These are phyloP conservation scores for Psophocarpus tetragonolobus DNA, from an alignment of 306 rosid species.

Conservation along the genomic window DNA sequence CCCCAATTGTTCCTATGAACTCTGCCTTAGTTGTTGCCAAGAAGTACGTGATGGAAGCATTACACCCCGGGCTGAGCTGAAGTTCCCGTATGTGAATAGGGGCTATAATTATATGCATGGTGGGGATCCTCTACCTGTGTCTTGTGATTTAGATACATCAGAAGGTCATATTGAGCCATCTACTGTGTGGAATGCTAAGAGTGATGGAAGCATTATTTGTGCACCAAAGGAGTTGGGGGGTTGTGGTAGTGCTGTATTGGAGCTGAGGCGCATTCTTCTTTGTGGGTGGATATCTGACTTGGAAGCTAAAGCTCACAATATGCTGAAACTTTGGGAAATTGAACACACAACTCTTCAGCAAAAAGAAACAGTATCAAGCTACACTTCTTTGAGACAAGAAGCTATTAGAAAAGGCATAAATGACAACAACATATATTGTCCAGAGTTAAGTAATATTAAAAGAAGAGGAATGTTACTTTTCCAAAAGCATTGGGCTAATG, in stretches of 20 bases:
- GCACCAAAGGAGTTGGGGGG: constrained; percentile 70
- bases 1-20: constrained; percentile 66
- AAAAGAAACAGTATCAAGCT: constrained; percentile 32
- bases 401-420: constrained; percentile 50
- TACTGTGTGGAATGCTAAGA: constrained; percentile 50
- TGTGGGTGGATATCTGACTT: constrained; percentile 58
- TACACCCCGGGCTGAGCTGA: constrained; percentile 47
- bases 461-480: constrained; percentile 47
- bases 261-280: constrained; percentile 67
- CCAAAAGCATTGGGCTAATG: constrained; percentile 65
- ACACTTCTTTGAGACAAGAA: constrained; percentile 43
- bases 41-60: constrained; percentile 66
- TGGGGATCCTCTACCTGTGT: constrained; percentile 54
- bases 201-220: constrained; percentile 60
- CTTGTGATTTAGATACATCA: constrained; percentile 34
- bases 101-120: constrained; percentile 84
- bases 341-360: constrained; percentile 31
- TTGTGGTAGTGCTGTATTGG: constrained; percentile 57
- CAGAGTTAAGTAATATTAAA: not conserved
- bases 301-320: constrained; percentile 50
- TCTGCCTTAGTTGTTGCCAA: constrained; percentile 72
- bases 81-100: constrained; percentile 60
- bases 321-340: constrained; percentile 29
- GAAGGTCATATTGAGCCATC: constrained; percentile 37
- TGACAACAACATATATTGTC: constrained; percentile 37